phyloP scores from a whole-genome alignment of 1,139 yeast species.

The Oligophagozyma castellii region DNA sequence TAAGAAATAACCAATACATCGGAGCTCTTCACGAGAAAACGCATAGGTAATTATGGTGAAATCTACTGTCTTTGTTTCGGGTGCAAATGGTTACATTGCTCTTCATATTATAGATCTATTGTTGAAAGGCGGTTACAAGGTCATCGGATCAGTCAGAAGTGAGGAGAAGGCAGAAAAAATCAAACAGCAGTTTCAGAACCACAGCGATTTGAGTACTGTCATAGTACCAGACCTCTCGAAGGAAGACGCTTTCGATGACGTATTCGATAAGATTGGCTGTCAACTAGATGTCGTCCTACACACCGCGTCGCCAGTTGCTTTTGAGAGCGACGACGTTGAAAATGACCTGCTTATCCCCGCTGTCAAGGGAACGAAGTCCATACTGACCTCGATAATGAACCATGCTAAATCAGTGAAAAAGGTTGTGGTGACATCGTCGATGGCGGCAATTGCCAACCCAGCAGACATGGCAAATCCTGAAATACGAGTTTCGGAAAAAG shows the following conservation, averaged over 20 bases:
- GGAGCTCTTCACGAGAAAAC: no score
- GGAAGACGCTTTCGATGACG: slow-evolving; percentile 27
- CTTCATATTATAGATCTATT: slow-evolving; percentile 28
- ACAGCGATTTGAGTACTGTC: slow-evolving; percentile 23
- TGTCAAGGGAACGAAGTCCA: slow-evolving; percentile 32
- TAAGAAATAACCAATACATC: no score
- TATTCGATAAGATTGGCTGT: slow-evolving; percentile 20
- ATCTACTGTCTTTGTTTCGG: slow-evolving; percentile 27
- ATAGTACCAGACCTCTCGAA: slow-evolving; percentile 26
- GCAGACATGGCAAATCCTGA: slow-evolving; percentile 73
- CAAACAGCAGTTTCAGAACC: slow-evolving; percentile 14
- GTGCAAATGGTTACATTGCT: slow-evolving; percentile 41
- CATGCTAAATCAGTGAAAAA: slow-evolving; percentile 34
- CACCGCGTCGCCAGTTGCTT: slow-evolving; percentile 31
- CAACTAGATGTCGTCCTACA: slow-evolving; percentile 28
- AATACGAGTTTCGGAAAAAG: slow-evolving; percentile 19
- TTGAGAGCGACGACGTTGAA: slow-evolving; percentile 17
- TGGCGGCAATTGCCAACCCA: slow-evolving; percentile 29
- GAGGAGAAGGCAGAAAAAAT: slow-evolving; percentile 20
- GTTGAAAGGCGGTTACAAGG: slow-evolving; percentile 19
- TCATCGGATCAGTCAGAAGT: slow-evolving; percentile 29
- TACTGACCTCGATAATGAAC: slow-evolving; percentile 30
- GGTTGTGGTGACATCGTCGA: slow-evolving; percentile 43
- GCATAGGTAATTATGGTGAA: not conserved
- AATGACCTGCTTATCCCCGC: slow-evolving; percentile 33